A percentile compares a stretch with the other conserved stretches of the same genome.
Evolutionary conservation across 441 rosid species (phyloP).

Genomic region (Gossypium laxum): DNA sequence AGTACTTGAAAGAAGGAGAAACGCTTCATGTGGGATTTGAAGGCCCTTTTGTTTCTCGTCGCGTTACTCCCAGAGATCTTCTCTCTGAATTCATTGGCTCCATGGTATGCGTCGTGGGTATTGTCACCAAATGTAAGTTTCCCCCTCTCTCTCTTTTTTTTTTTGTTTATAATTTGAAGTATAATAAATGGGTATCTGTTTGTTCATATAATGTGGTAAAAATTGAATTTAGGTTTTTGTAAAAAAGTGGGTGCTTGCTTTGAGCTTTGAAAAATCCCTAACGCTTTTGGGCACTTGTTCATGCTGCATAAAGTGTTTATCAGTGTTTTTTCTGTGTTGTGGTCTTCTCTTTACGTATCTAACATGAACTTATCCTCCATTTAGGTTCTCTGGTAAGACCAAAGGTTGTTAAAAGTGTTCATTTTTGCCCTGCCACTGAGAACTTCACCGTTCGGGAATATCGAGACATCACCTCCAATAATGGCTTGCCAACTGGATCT

Average conservation of each 20-base stretch:
- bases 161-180: neutral
- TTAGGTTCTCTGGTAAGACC: slow-evolving; percentile 98
- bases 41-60: slow-evolving; percentile 90
- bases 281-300: neutral
- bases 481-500: slow-evolving; percentile 90
- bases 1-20: slow-evolving; percentile 78
- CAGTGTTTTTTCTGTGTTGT: neutral
- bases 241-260: neutral
- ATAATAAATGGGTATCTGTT: neutral
- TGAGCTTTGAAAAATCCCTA: neutral
- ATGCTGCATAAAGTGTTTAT: no score
- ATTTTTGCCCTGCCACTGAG: slow-evolving; percentile 76
- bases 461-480: slow-evolving; percentile 77
- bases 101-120: slow-evolving; percentile 90
- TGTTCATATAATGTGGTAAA: neutral
- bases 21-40: slow-evolving; percentile 74
- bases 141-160: neutral
- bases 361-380: slow-evolving; percentile 2
- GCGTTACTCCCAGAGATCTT: slow-evolving; percentile 85
- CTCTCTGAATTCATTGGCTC: slow-evolving; percentile 90
- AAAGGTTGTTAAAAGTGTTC: slow-evolving; percentile 95
- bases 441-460: slow-evolving; percentile 70
- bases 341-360: no score
- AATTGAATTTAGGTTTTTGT: neutral
- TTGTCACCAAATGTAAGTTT: slow-evolving; percentile 82